Evolutionary conservation across 768 basidiomycete species (phyloP).

Genomic region (Russula compacta): DNA sequence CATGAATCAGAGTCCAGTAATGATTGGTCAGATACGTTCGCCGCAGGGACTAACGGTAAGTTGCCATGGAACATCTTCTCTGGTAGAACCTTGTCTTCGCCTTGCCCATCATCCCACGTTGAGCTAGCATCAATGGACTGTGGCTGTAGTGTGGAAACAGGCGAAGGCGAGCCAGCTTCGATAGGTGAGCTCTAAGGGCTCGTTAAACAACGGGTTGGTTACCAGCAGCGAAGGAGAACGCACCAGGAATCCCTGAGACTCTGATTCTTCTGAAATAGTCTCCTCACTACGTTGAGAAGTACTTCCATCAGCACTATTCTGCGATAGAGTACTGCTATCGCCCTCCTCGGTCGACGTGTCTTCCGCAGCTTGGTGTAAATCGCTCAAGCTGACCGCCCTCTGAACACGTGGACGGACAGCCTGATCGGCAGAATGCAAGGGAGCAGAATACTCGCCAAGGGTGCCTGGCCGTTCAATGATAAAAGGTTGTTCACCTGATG

Average conservation of each 20-base stretch:
- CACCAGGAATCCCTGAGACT: constrained; percentile 1
- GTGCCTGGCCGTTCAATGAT: constrained; percentile 51
- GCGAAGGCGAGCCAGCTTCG: constrained; percentile 41
- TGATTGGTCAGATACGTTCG: constrained; percentile 23
- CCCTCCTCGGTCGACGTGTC: constrained; percentile 3
- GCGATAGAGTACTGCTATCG: not conserved
- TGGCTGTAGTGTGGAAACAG: constrained; percentile 32
- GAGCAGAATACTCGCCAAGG: constrained; percentile 35
- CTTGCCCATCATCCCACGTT: constrained; percentile 47
- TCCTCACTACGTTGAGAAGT: not conserved
- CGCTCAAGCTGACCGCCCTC: constrained; percentile 30
- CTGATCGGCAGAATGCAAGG: constrained; percentile 40
- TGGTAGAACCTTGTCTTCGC: constrained; percentile 33
- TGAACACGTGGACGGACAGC: constrained; percentile 25
- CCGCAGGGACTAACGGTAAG: constrained; percentile 39
- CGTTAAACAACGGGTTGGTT: not conserved
- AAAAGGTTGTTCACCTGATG: constrained; percentile 52
- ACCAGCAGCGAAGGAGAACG: not conserved
- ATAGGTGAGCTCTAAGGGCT: constrained; percentile 19
- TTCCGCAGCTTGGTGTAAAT: not conserved
- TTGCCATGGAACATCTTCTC: constrained; percentile 49
- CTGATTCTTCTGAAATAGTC: not conserved
- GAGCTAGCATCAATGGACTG: constrained; percentile 48
- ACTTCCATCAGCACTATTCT: not conserved
- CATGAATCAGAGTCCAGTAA: constrained; percentile 38